These are phyloP conservation scores for Euryodendron excelsum DNA, from an alignment of 148 eudicot species.

Conservation along the genomic window DNA sequence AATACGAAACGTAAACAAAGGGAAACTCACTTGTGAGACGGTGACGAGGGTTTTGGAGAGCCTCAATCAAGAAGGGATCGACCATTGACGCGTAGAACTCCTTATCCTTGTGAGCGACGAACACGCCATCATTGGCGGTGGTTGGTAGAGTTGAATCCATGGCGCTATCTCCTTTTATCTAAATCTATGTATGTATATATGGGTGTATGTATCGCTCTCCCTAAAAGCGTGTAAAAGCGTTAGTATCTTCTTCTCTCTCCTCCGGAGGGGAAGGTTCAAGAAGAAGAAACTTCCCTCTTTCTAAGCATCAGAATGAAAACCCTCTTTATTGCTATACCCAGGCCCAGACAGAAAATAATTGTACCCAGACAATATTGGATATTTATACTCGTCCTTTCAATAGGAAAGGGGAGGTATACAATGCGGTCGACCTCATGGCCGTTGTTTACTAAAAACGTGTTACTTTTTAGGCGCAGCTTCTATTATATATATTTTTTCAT, in stretches of 20 bases:
- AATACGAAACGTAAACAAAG: background rate
- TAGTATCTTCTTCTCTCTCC: conserved; percentile 31
- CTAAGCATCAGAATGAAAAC: background rate
- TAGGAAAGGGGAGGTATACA: too few relatives aligned
- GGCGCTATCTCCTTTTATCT: background rate
- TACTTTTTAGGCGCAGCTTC: too few relatives aligned
- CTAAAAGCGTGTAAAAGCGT: background rate
- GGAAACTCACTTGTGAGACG: conserved; percentile 73
- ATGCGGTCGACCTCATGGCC: too few relatives aligned
- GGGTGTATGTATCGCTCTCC: background rate
- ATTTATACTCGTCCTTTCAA: too few relatives aligned
- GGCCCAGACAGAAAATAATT: too few relatives aligned
- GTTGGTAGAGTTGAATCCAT: conserved; percentile 42
- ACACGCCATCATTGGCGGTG: conserved; percentile 19
- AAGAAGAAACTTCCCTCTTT: conserved; percentile 26
- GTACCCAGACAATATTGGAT: too few relatives aligned
- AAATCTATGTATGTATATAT: background rate
- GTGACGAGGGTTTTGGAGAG: conserved; percentile 94
- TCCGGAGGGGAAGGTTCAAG: conserved; percentile 34
- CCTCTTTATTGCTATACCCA: too few relatives aligned
- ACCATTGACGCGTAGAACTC: conserved; percentile 41
- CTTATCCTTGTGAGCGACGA: conserved; percentile 25
- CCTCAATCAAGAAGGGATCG: conserved; percentile 86
- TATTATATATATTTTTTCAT: too few relatives aligned
- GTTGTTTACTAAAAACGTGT: too few relatives aligned